Conservation (phyloP, 1,284 basidiomycete species). For the Volvariella surrecta region DNA sequence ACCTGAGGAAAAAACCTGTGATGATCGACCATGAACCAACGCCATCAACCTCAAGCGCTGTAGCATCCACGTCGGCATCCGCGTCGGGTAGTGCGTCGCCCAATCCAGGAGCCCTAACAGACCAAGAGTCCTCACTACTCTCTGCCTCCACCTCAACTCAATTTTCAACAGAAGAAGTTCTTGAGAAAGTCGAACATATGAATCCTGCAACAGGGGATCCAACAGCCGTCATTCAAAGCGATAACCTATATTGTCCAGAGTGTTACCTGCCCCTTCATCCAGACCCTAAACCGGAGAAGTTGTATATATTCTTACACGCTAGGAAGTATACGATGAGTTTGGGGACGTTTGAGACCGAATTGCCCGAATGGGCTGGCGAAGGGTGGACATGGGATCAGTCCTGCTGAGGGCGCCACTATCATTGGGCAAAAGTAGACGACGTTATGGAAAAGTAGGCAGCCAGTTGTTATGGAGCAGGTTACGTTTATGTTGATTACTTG, state of each 20-base stretch:
- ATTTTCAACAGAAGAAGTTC: constrained; percentile 35
- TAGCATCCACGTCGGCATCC: constrained; percentile 4
- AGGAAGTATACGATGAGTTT: constrained; percentile 72
- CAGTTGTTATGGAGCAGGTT: too few relatives aligned
- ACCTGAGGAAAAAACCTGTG: constrained; percentile 1
- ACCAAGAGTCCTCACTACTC: constrained; percentile 12
- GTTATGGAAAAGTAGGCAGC: too few relatives aligned
- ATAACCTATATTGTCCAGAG: constrained; percentile 64
- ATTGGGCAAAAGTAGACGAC: constrained; percentile 8
- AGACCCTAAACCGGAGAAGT: constrained; percentile 81
- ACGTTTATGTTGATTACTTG: too few relatives aligned
- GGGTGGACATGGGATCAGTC: constrained; percentile 53
- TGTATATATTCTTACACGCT: constrained; percentile 94
- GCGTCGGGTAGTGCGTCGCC: too few relatives aligned
- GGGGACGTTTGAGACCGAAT: constrained; percentile 65
- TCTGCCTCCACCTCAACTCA: constrained; percentile 18
- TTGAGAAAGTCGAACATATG: constrained; percentile 22
- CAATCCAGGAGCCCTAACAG: constrained; percentile 1
- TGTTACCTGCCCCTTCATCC: constrained; percentile 88
- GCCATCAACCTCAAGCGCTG: constrained; percentile 4
- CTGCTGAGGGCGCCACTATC: constrained; percentile 4
- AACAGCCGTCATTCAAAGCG: constrained; percentile 21
- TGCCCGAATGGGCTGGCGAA: constrained; percentile 65
- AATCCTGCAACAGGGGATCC: constrained; percentile 15
- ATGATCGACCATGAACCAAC: neutral